A percentile compares a stretch with the other conserved stretches of the same genome.
phyloP scores from a whole-genome alignment of 768 basidiomycete genomes.

The Lactarius sp. region DNA sequence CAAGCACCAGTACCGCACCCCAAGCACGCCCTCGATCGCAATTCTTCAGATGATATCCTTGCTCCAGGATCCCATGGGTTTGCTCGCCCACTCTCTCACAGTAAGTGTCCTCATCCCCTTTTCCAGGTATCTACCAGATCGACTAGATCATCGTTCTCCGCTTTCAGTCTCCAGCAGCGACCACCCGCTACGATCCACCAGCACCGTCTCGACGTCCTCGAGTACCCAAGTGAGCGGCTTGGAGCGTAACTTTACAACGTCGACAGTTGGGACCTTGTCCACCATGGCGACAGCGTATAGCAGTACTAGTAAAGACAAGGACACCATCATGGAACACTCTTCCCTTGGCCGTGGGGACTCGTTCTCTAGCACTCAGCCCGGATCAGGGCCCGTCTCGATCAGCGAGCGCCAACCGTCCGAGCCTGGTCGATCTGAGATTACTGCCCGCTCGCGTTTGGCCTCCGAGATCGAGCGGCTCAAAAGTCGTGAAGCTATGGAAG shows the following conservation, averaged over 20 bases:
- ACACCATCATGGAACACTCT: constrained; percentile 7
- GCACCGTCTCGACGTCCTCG: constrained; percentile 20
- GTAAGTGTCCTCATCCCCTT: constrained; percentile 17
- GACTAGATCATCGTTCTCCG: background rate
- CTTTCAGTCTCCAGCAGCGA: constrained; percentile 19
- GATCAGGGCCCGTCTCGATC: background rate
- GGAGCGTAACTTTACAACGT: constrained; percentile 22
- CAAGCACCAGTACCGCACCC: background rate
- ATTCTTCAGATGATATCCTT: constrained; percentile 25
- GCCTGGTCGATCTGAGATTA: constrained; percentile 14
- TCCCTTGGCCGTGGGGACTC: constrained; percentile 5
- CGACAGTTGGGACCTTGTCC: constrained; percentile 20
- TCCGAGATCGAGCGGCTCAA: constrained; percentile 29
- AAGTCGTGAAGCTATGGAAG: constrained; percentile 32
- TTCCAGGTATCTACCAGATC: constrained; percentile 3
- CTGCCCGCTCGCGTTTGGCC: constrained; percentile 24
- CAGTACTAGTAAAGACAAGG: constrained; percentile 4
- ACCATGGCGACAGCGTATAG: constrained; percentile 15
- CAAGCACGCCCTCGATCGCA: background rate
- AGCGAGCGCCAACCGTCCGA: constrained; percentile 14
- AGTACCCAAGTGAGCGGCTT: constrained; percentile 14
- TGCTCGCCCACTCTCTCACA: constrained; percentile 21
- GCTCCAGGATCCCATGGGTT: constrained; percentile 15
- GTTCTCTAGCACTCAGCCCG: constrained; percentile 1
- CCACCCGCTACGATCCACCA: constrained; percentile 16